Evolutionary conservation across 768 basidiomycete genomes (phyloP), one percentile per base, ranked within the genome.

Genomic region (Calocera cornea): DNA sequence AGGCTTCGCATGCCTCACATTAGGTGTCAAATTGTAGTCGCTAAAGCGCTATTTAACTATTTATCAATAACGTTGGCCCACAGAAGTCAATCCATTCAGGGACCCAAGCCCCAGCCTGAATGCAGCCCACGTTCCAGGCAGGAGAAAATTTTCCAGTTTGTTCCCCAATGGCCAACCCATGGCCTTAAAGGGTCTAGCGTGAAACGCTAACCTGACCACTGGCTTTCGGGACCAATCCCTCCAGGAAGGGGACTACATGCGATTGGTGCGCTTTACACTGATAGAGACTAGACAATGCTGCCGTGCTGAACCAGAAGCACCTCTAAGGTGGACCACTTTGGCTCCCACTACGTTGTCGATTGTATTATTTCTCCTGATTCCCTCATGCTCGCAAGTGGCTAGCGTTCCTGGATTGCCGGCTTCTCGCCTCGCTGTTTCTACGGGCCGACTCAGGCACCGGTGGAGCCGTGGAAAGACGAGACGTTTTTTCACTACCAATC

Each of bases 161-260:
- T 60, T 60, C 54, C 27, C 31, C 54, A 11, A 33, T 33, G 54
- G 16, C 14, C 54, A 60, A 60, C 54, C 54, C 31, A 60, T 60
- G 31, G 54, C 54, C 54, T 29, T 60, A 33, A 5, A 60, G 54
- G 54, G 54, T 60, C 54, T 60, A 60, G 54, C 54, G 54, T 27
- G 54, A 33, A 29, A 33, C 54, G 54, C 54, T 60, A 60, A 60
- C 14, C 19, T 33, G 31, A 60, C 54, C 54, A 60, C 54, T 22
- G 22, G 16, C 8, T 16, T 31, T 31, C 54, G 54, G 54, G 54
- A 60, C 16, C 54, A 60, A 60, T 60, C 54, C 27, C 11, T 60
- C 31, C 31, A 16, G 44, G 5, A 47, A 47, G 44, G 54, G 54
- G 54, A 29, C 19, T 60, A 19, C 54, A 27, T 60, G 27, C 27